Percentiles rank a stretch among this genome's conserved stretches.
Evolutionary conservation across 768 basidiomycete genomes (phyloP).

Genomic region (Psilocybe cyanescens): DNA sequence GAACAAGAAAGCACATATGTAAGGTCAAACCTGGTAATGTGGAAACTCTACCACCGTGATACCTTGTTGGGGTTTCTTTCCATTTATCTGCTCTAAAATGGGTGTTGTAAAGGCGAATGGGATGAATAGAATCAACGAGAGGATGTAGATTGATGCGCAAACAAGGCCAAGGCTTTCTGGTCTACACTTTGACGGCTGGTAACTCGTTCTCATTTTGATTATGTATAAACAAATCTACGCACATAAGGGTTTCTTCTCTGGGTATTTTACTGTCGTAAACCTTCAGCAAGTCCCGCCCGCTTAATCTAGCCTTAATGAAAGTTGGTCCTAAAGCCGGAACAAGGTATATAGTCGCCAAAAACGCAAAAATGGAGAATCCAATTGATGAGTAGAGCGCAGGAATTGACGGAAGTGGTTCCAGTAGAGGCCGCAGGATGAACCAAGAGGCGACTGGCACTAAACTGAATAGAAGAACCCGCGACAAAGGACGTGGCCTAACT

Average conservation of each 20-base stretch:
- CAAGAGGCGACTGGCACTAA: constrained; percentile 72
- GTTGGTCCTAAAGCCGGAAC: constrained; percentile 83
- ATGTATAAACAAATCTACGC: not conserved
- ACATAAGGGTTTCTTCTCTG: constrained; percentile 52
- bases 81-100: constrained; percentile 49
- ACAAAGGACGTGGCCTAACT: constrained; percentile 50
- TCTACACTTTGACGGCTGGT: constrained; percentile 44
- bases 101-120: constrained; percentile 91
- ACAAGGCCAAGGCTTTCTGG: constrained; percentile 95
- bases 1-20: not conserved
- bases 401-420: constrained; percentile 69
- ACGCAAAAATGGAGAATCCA: constrained; percentile 85
- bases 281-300: constrained; percentile 89
- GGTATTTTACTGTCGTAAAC: constrained; percentile 68
- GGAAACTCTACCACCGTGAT: constrained; percentile 73
- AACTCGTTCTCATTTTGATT: not conserved
- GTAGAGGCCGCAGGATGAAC: constrained; percentile 73
- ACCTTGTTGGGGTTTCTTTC: constrained; percentile 55
- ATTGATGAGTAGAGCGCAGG: constrained; percentile 78
- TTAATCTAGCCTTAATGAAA: constrained; percentile 82
- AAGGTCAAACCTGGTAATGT: constrained; percentile 67
- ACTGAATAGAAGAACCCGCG: constrained; percentile 54
- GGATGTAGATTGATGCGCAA: constrained; percentile 87
- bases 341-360: constrained; percentile 73
- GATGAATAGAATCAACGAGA: constrained; percentile 88